Evolutionary conservation across 1,139 yeast genomes (phyloP).

Genomic region (Schwanniomyces etchellsii): DNA sequence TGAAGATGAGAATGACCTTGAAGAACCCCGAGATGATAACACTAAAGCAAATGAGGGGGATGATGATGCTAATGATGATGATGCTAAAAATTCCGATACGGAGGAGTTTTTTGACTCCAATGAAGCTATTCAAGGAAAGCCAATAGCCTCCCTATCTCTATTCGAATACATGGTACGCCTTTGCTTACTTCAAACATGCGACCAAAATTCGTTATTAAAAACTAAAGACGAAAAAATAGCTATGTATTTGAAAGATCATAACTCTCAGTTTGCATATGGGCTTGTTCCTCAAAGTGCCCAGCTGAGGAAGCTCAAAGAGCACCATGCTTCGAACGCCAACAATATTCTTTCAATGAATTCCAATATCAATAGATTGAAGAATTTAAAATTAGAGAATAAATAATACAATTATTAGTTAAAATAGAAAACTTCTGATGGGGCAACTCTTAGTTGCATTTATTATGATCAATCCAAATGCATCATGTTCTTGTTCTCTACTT

Average conservation of each 20-base stretch:
- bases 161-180: conserved; percentile 64
- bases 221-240: conserved; percentile 66
- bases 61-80: conserved; percentile 6
- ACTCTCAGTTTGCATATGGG: too few species aligned
- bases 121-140: conserved; percentile 8
- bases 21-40: conserved; percentile 15
- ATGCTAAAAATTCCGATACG: conserved; percentile 1
- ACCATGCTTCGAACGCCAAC: conserved; percentile 12
- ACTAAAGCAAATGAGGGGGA: conserved; percentile 11
- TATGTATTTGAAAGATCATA: conserved; percentile 59
- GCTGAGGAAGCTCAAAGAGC: conserved; percentile 12
- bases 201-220: conserved; percentile 48
- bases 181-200: conserved; percentile 57
- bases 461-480: not conserved
- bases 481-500: too few species aligned
- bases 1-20: conserved; percentile 24
- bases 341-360: conserved; percentile 25
- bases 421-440: not conserved
- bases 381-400: conserved; percentile 18
- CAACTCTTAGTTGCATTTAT: not conserved
- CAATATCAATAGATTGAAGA: conserved; percentile 28
- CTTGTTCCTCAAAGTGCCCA: too few species aligned
- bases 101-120: conserved; percentile 19
- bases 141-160: conserved; percentile 42
- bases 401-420: conserved; percentile 1